Evolutionary conservation across 495 filamentous ascomycete species (phyloP), one percentile per base, ranked within the genome.

Genomic region (Letharia lupina): DNA sequence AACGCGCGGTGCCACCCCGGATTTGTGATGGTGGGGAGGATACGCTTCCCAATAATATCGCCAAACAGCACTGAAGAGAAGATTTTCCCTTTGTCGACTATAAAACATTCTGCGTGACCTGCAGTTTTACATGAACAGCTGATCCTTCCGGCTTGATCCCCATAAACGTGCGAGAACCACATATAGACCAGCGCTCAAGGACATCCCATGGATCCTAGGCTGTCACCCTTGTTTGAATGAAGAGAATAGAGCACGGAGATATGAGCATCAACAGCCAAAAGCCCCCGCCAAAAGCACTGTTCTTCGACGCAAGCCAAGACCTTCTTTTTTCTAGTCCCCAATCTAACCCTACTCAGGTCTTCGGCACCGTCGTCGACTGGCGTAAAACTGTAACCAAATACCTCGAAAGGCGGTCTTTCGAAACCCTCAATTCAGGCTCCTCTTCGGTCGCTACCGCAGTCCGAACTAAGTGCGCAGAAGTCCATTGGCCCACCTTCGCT

Each of bases 281-380:
- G 45, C 23, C 45, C 28, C 73, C 72, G 11, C 80, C 80, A 13
- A 70, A 75, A 64, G 80, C 76, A 20, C 73, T 87, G n/a, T 77
- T 87, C 67, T 86, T 87, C 73, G 84, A 87, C 61, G 72, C 65
- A 64, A 67, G 65, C 60, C 42, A 31, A 33, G 47, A 50, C 20
- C 16, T 58, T 16, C 48, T 15, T 44, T 44, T 42, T 23, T 1
- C 28, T 31, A 33, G 13, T 57, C 35, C 9, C 18, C 39, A 63
- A 64, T 39, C 65, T 68, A 35, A 67, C 39, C 39, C 23, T 44
- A 10, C 16, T 18, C 65, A 69, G 68, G 79, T 89, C 70, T 93
- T 93, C 76, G 91, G 90, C 68, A 93, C 90, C 7, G 81, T 86
- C 62, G 89, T 93, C 37, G 79, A 90, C 77, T 90, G 88, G 86